These are phyloP conservation scores for Penicillium fuscoglaucum DNA, from an alignment of 2,329 filamentous ascomycete genomes.

Conservation along the genomic window DNA sequence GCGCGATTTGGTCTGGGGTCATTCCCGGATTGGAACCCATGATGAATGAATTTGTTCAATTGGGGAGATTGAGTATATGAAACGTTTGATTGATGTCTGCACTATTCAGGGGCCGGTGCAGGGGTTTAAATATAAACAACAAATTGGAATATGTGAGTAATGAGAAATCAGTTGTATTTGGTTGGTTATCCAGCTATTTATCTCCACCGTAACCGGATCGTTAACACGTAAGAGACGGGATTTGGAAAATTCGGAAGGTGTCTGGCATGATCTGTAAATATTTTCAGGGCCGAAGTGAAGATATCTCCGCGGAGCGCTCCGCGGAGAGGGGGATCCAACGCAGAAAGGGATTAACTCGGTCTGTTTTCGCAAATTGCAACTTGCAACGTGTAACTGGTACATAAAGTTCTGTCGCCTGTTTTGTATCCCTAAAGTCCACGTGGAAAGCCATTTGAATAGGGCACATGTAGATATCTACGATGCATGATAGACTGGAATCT, in stretches of 20 bases:
- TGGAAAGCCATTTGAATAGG: neutral
- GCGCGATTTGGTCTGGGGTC: constrained; percentile 56
- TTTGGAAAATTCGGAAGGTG: neutral
- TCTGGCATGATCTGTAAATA: neutral
- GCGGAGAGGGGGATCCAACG: neutral
- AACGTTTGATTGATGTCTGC: neutral
- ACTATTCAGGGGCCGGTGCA: neutral
- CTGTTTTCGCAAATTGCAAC: neutral
- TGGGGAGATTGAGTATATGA: neutral
- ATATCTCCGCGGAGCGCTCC: constrained; percentile 5
- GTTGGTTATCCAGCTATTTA: constrained; percentile 12
- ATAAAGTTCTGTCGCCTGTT: neutral
- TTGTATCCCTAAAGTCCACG: too few relatives aligned
- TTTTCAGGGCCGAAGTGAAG: neutral
- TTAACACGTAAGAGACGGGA: neutral
- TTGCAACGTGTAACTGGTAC: neutral
- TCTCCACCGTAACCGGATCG: neutral
- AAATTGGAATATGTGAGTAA: neutral
- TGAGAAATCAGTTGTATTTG: neutral
- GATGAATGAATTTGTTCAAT: neutral
- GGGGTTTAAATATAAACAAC: neutral
- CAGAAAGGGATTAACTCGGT: neutral
- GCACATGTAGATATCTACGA: neutral
- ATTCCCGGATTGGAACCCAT: constrained; percentile 21
- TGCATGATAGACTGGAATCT: neutral